Conservation (phyloP, 2,329 filamentous ascomycete genomes). For the Fusarium sp. region DNA sequence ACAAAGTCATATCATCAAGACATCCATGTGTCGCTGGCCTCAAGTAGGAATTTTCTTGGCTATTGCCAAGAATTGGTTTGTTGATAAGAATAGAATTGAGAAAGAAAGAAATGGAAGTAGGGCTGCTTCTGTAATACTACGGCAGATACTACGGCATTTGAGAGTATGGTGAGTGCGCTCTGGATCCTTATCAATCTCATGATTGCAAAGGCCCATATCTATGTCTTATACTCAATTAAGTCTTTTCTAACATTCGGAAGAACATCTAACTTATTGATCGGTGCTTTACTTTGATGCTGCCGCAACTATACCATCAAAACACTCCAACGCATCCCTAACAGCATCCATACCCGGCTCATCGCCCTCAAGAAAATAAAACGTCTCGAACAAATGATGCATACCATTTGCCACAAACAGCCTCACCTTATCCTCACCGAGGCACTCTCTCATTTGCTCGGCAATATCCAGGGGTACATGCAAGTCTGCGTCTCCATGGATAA, state of each 20-base stretch:
- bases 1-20: neutral
- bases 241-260: neutral
- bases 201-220: neutral
- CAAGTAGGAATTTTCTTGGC: neutral
- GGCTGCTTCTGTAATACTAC: neutral
- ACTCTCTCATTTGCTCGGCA: slow-evolving; percentile 44
- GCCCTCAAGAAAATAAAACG: slow-evolving; percentile 48
- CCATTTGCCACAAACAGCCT: slow-evolving; percentile 44
- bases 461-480: slow-evolving; percentile 46
- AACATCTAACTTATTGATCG: neutral
- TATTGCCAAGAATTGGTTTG: neutral
- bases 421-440: slow-evolving; percentile 44
- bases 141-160: neutral
- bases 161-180: neutral
- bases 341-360: slow-evolving; percentile 43
- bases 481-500: slow-evolving; percentile 51
- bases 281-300: neutral
- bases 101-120: neutral
- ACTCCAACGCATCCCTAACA: slow-evolving; percentile 41
- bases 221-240: neutral
- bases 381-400: slow-evolving; percentile 47
- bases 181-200: neutral
- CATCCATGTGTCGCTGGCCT: neutral
- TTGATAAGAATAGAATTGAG: neutral
- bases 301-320: slow-evolving; percentile 40